These are phyloP conservation scores for Aspergillus homomorphus DNA, from an alignment of 495 filamentous ascomycete species.

Conservation along the genomic window DNA sequence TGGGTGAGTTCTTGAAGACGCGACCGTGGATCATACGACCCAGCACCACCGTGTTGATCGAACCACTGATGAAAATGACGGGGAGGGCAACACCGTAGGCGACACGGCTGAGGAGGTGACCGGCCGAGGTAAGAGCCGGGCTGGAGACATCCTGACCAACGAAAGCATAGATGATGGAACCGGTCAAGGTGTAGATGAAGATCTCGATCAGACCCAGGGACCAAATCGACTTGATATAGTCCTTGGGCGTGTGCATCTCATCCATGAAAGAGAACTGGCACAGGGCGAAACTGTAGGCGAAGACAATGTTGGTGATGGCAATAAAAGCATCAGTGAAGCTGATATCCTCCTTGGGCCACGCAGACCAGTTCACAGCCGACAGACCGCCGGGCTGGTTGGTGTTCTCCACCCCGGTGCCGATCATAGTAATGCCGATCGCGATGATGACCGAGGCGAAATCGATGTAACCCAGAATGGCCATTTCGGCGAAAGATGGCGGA, in stretches of 20 bases:
- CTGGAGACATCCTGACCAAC: conserved; percentile 61
- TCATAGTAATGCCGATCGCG: conserved; percentile 66
- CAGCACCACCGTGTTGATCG: conserved; percentile 58
- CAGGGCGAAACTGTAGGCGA: conserved; percentile 62
- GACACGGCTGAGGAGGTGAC: conserved; percentile 56
- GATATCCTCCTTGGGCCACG: conserved; percentile 34
- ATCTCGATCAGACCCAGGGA: conserved; percentile 58
- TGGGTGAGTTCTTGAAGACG: conserved; percentile 51
- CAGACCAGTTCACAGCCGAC: conserved; percentile 33
- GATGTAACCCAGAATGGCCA: conserved; percentile 59
- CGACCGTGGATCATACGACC: conserved; percentile 60
- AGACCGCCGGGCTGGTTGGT: conserved; percentile 31
- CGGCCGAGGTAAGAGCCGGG: conserved; percentile 64
- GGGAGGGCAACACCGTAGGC: conserved; percentile 71
- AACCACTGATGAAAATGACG: conserved; percentile 65
- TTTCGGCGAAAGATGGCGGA: conserved; percentile 49
- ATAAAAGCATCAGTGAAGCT: conserved; percentile 46
- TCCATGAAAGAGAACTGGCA: conserved; percentile 71
- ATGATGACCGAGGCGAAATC: conserved; percentile 60
- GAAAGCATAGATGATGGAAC: conserved; percentile 64
- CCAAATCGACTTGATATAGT: conserved; percentile 61
- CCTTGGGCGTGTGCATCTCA: conserved; percentile 66
- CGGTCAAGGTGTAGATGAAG: conserved; percentile 63
- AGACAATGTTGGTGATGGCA: conserved; percentile 67
- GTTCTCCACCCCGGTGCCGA: conserved; percentile 53